These are phyloP conservation scores for Paspalum notatum DNA, from an alignment of 176 grass and related monocot genomes.

Conservation along the genomic window DNA sequence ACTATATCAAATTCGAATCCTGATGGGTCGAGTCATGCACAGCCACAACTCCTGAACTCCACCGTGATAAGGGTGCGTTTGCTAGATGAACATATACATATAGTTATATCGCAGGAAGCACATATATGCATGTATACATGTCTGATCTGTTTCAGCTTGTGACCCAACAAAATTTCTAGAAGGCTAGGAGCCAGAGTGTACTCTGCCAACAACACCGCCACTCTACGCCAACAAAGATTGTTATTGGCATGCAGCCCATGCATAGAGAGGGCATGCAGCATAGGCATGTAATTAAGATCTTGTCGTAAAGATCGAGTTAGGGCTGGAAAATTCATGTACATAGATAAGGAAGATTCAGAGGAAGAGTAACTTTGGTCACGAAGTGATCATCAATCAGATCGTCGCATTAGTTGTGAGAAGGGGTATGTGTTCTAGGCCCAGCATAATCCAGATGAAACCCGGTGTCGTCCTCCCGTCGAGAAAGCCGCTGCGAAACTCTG, in stretches of 20 bases:
- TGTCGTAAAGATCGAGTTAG: conserved; percentile 28
- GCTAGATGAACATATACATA: conserved; percentile 26
- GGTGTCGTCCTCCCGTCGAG: conserved; percentile 35
- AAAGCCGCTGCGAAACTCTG: conserved; percentile 29
- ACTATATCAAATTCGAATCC: no score
- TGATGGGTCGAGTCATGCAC: no score
- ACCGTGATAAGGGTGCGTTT: not conserved
- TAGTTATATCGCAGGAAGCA: conserved; percentile 16
- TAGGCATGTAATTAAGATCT: not conserved
- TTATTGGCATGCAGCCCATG: not conserved
- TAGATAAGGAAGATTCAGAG: not conserved
- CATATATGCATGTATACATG: conserved; percentile 35
- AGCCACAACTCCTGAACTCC: no score
- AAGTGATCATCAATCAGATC: conserved; percentile 6
- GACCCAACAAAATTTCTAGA: conserved; percentile 28
- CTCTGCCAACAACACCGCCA: not conserved
- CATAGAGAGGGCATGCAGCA: not conserved
- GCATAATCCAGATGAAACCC: conserved; percentile 80
- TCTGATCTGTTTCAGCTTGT: conserved; percentile 14
- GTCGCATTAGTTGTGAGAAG: conserved; percentile 72
- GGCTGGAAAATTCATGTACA: conserved; percentile 30
- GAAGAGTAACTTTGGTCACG: not conserved
- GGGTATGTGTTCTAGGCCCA: conserved; percentile 65
- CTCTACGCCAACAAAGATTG: conserved; percentile 22
- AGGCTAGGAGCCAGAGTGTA: not conserved